Evolutionary conservation across 345 rosid species (phyloP), one percentile per base, ranked within the genome.

Genomic region (Eucalyptus regnans): DNA sequence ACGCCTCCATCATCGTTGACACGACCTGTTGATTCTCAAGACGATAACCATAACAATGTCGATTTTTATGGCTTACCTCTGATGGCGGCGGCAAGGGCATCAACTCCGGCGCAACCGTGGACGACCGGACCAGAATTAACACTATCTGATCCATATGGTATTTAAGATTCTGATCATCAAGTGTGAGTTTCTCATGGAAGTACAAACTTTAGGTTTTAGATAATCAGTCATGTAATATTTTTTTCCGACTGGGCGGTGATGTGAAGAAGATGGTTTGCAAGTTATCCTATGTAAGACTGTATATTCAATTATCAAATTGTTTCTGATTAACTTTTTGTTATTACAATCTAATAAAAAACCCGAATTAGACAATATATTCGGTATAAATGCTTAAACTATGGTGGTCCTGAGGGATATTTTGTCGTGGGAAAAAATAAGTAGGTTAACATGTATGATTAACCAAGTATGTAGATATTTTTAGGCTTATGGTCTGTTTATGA

Each of bases 201-300:
- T 66, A 31, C 79, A 66, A 31, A 8, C 43, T 31, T n/a, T 16
- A 66, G 64, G 64, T 62, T 29, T 62, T 6, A 7, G 14, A 13
- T 0, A 3, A 29, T 13, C 16, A 7, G 5, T 4, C 7, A 7
- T 3, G 31, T 62, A 62, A 12, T 62, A 5, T 62, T 6, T 12
- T 29, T 58, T 62, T 62, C 0, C 16, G 8, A 62, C 68, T 29
- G 29, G 33, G 1, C 33, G 33, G 33, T 29, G 33, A 62, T 62
- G 33, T 12, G 17, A 12, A 62, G 68, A 62, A 29, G 31, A 62
- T 27, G 31, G 31, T 56, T 62, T 62, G 68, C 68, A 29, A 62
- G 68, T 29, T 6, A 62, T 62, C 16, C 8, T 62, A 62, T 29
- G 18, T 33, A 68, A 33, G 12, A 68, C 12, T 5, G 80, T 68